Evolutionary conservation across 805 yeast genomes (phyloP).

Genomic region (Spathaspora sp.): DNA sequence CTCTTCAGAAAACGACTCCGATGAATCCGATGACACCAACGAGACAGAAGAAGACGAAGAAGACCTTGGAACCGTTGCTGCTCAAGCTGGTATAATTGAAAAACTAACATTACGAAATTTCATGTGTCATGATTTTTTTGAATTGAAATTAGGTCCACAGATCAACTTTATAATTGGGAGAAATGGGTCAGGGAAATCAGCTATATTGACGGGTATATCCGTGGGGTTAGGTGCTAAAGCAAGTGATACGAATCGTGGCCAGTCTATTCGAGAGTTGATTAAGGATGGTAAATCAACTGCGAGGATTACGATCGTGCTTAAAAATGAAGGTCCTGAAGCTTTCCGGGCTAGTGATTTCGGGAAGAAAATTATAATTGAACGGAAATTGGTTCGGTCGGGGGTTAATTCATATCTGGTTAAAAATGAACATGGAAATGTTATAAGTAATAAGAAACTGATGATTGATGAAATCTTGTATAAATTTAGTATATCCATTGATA

Average conservation of each 20-base stretch:
- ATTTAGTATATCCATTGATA: conserved; percentile 77
- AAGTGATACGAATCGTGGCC: conserved; percentile 80
- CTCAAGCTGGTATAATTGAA: conserved; percentile 66
- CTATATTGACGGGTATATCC: conserved; percentile 81
- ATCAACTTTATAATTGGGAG: conserved; percentile 85
- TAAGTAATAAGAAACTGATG: conserved; percentile 61
- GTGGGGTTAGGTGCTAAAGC: conserved; percentile 90
- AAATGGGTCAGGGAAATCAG: conserved; percentile 90
- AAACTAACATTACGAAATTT: conserved; percentile 65
- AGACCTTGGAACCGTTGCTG: conserved; percentile 10
- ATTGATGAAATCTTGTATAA: conserved; percentile 65
- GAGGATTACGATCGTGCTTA: conserved; percentile 58
- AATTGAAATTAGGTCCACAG: conserved; percentile 69
- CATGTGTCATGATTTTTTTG: conserved; percentile 87
- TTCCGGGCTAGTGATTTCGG: conserved; percentile 69
- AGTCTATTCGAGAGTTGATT: conserved; percentile 63
- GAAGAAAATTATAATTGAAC: conserved; percentile 60
- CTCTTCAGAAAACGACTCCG: not conserved
- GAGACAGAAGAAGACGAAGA: conserved; percentile 8
- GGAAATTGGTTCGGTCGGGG: conserved; percentile 52
- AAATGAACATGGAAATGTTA: conserved; percentile 45
- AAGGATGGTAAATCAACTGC: conserved; percentile 75
- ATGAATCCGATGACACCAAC: conserved; percentile 1
- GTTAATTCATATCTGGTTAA: conserved; percentile 51
- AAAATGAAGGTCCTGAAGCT: conserved; percentile 64